These are phyloP conservation scores for Metschnikowia picachoensis DNA, from an alignment of 805 yeast species.

Conservation along the genomic window DNA sequence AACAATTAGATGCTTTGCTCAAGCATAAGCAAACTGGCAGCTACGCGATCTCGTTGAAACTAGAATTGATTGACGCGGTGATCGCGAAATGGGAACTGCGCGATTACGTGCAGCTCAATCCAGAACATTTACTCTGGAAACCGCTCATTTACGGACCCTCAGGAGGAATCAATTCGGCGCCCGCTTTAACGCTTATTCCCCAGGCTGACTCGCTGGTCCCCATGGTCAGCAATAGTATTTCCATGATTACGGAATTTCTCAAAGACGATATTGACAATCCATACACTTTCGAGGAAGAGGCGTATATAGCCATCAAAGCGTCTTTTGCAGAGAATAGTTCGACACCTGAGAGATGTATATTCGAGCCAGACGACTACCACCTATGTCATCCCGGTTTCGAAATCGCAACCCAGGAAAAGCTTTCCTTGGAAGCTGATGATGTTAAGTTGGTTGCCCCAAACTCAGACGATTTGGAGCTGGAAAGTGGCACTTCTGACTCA, in stretches of 20 bases:
- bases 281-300: conserved; percentile 54
- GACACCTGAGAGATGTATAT: background rate
- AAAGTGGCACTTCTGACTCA: conserved; percentile 5
- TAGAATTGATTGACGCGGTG: conserved; percentile 37
- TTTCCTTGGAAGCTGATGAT: conserved; percentile 3
- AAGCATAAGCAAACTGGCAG: conserved; percentile 40
- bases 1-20: conserved; percentile 62
- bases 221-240: conserved; percentile 45
- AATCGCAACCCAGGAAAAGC: conserved; percentile 6
- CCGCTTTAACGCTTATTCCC: conserved; percentile 30
- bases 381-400: conserved; percentile 16
- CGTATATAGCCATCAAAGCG: conserved; percentile 42
- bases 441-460: conserved; percentile 5
- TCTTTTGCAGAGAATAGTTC: conserved; percentile 11
- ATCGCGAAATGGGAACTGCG: conserved; percentile 53
- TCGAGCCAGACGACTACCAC: background rate
- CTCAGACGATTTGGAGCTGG: conserved; percentile 2
- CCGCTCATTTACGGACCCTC: conserved; percentile 82
- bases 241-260: conserved; percentile 55
- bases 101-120: conserved; percentile 48
- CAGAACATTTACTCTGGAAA: conserved; percentile 65
- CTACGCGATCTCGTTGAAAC: conserved; percentile 54
- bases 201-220: conserved; percentile 9
- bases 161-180: conserved; percentile 72
- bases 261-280: conserved; percentile 68